Evolutionary conservation across 345 rosid species (phyloP).

Genomic region (Syzygium jambos): DNA sequence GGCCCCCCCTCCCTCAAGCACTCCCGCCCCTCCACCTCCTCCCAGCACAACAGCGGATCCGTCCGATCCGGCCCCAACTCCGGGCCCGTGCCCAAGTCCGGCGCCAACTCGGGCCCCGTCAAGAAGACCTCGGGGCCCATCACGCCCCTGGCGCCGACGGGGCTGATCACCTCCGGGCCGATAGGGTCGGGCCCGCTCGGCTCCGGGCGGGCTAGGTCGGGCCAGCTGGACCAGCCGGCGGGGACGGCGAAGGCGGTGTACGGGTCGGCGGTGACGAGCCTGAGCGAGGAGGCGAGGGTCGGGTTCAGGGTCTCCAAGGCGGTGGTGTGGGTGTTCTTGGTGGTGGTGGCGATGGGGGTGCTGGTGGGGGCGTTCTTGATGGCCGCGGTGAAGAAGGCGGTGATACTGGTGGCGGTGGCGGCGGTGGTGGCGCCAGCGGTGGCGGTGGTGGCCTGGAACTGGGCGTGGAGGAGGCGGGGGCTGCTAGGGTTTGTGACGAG

Average conservation of each 20-base stretch:
- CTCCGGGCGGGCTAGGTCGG: constrained; percentile 71
- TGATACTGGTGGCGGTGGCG: constrained; percentile 59
- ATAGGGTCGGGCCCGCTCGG: constrained; percentile 22
- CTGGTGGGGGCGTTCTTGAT: constrained; percentile 65
- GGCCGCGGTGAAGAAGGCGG: constrained; percentile 68
- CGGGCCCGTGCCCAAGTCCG: constrained; percentile 60
- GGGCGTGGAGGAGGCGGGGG: constrained; percentile 63
- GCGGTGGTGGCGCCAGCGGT: constrained; percentile 44
- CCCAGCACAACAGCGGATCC: constrained; percentile 77
- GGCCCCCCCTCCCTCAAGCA: constrained; percentile 28
- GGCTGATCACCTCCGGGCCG: constrained; percentile 87
- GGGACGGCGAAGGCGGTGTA: constrained; percentile 46
- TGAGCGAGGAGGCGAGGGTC: constrained; percentile 53
- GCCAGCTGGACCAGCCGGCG: constrained; percentile 45
- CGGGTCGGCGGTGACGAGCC: constrained; percentile 74
- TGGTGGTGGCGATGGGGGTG: constrained; percentile 50
- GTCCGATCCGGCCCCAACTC: constrained; percentile 72
- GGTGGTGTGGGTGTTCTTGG: constrained; percentile 61
- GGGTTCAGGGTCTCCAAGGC: constrained; percentile 74
- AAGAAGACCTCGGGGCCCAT: constrained; percentile 74
- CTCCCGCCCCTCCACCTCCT: constrained; percentile 55
- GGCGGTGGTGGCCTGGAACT: constrained; percentile 58
- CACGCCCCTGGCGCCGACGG: constrained; percentile 67
- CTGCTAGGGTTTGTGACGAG: constrained; percentile 49
- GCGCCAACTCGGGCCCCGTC: constrained; percentile 52